Evolutionary conservation across 345 rosid genomes (phyloP).

Genomic region (Brassica incana): DNA sequence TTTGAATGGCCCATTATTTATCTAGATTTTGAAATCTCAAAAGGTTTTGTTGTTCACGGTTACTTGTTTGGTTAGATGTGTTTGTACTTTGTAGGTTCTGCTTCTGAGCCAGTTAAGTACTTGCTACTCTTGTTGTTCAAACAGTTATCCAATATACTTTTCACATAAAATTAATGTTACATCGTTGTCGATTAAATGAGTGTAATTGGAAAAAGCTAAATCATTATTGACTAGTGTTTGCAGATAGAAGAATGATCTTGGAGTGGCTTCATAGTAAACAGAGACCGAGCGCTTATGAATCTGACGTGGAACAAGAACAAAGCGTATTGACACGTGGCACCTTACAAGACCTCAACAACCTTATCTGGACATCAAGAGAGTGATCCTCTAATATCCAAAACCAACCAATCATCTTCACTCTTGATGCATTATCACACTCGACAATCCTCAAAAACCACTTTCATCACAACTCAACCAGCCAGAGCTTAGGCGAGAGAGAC

Average conservation of each 20-base stretch:
- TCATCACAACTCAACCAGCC: slow-evolving; percentile 2
- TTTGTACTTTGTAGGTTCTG: not conserved
- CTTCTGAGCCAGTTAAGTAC: not conserved
- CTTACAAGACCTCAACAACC: slow-evolving; percentile 47
- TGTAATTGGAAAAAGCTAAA: not conserved
- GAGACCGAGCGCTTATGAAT: not conserved
- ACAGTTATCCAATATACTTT: not conserved
- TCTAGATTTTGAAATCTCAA: not conserved
- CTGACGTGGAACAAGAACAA: slow-evolving; percentile 31
- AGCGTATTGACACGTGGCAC: slow-evolving; percentile 48
- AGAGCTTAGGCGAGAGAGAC: not conserved
- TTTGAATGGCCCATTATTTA: not conserved
- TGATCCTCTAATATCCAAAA: slow-evolving; percentile 56
- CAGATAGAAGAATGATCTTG: not conserved
- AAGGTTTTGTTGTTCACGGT: slow-evolving; percentile 9
- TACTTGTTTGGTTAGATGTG: not conserved
- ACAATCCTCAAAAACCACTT: not conserved
- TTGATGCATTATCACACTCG: slow-evolving; percentile 24
- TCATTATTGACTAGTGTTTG: not conserved
- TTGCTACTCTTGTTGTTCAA: not conserved
- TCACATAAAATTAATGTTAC: not conserved
- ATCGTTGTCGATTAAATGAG: not conserved
- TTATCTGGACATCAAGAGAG: slow-evolving; percentile 63
- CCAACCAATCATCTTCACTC: slow-evolving; percentile 55
- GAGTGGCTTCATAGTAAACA: not conserved